A percentile compares a stretch with the other conserved stretches of the same genome.
Conservation (phyloP, 345 rosid species). For the Reutealis trisperma region DNA sequence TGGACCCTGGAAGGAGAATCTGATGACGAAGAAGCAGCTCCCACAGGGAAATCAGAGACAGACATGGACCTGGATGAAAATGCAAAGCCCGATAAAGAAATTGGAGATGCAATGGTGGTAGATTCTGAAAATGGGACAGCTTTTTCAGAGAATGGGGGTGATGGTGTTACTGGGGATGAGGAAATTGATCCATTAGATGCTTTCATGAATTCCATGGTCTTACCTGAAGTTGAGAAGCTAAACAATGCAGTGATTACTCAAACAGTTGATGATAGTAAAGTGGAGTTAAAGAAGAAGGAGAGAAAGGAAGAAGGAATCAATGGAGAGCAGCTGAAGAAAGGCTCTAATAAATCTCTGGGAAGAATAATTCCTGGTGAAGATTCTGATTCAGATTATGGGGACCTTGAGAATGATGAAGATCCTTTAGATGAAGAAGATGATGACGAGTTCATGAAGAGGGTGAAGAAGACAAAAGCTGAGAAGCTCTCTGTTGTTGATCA, state of each 20-base stretch:
- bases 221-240: constrained; percentile 89
- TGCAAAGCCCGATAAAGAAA: constrained; percentile 39
- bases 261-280: constrained; percentile 26
- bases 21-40: constrained; percentile 78
- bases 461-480: constrained; percentile 96
- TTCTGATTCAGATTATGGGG: constrained; percentile 82
- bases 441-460: constrained; percentile 97
- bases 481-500: constrained; percentile 89
- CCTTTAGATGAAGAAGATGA: constrained; percentile 82
- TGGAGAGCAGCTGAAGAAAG: constrained; percentile 57
- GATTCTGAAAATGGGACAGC: constrained; percentile 43
- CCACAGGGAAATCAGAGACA: constrained; percentile 39
- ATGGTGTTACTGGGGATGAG: constrained; percentile 52
- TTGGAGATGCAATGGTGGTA: constrained; percentile 52
- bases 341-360: constrained; percentile 67
- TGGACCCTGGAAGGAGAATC: constrained; percentile 98
- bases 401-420: constrained; percentile 60
- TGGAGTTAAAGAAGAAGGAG: constrained; percentile 34
- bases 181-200: constrained; percentile 97
- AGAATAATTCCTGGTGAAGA: constrained; percentile 96
- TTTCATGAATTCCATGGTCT: constrained; percentile 87
- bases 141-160: constrained; percentile 40
- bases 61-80: constrained; percentile 64
- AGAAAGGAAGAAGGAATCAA: constrained; percentile 36
- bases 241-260: constrained; percentile 43